A percentile compares a stretch with the other conserved stretches of the same genome.
These are phyloP conservation scores for Trametes versicolor DNA, from an alignment of 1,284 basidiomycete species.

Conservation along the genomic window DNA sequence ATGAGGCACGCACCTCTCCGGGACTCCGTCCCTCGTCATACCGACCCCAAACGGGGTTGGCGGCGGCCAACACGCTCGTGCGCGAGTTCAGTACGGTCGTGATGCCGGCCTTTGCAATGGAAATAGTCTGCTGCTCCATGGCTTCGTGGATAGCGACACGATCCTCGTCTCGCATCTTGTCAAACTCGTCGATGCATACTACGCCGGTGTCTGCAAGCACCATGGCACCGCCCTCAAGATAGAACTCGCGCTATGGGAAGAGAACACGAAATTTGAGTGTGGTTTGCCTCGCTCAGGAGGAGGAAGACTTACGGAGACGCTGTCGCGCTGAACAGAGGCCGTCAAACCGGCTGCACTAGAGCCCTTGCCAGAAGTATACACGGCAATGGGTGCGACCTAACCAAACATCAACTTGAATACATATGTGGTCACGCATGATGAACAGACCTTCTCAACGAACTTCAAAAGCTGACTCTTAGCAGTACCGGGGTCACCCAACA, in stretches of 20 bases:
- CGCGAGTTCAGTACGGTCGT: constrained; percentile 98
- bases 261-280: neutral
- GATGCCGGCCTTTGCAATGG: constrained; percentile 99
- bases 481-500: constrained; percentile 98
- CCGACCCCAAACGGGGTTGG: constrained; percentile 98
- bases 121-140: constrained; percentile 99
- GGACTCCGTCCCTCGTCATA: constrained; percentile 98
- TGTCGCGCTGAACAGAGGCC: constrained; percentile 96
- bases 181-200: constrained; percentile 99
- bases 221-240: constrained; percentile 99
- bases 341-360: constrained; percentile 98
- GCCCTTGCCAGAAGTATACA: constrained; percentile 98
- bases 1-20: constrained; percentile 74
- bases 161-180: constrained; percentile 99
- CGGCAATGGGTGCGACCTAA: constrained; percentile 94
- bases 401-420: neutral
- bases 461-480: constrained; percentile 98
- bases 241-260: constrained; percentile 88
- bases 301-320: constrained; percentile 75
- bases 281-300: neutral
- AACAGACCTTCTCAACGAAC: constrained; percentile 93
- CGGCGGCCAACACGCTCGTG: constrained; percentile 96
- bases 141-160: constrained; percentile 99
- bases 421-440: neutral
- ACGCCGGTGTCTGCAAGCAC: constrained; percentile 98